Conservation (phyloP, 2,329 filamentous ascomycete species). For the Calonectria honghensis region DNA sequence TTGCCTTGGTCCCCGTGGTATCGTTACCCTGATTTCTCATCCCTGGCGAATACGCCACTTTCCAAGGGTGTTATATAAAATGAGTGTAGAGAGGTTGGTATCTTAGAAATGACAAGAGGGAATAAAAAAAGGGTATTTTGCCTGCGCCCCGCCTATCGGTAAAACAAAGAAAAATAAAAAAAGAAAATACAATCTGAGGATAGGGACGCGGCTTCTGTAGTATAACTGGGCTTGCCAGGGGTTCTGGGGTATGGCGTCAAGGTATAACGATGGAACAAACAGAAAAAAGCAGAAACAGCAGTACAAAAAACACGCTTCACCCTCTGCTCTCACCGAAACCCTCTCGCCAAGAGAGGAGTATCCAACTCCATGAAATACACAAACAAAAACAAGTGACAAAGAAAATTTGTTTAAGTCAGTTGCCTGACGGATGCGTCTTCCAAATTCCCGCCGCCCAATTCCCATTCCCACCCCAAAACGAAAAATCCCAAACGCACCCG, state of each 20-base stretch:
- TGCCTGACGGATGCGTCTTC: constrained; percentile 56
- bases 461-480: constrained; percentile 43
- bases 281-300: constrained; percentile 41
- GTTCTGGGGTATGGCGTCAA: constrained; percentile 36
- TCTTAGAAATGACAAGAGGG: constrained; percentile 36
- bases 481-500: constrained; percentile 44
- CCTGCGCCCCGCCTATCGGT: constrained; percentile 34
- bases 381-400: constrained; percentile 40
- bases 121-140: constrained; percentile 31
- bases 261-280: constrained; percentile 29
- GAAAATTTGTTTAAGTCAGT: constrained; percentile 46
- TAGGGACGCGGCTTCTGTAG: constrained; percentile 39
- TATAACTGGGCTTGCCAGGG: constrained; percentile 38
- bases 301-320: constrained; percentile 44
- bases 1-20: constrained; percentile 35
- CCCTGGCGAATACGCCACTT: constrained; percentile 31
- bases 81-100: constrained; percentile 41
- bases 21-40: constrained; percentile 33
- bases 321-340: constrained; percentile 40
- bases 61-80: constrained; percentile 43
- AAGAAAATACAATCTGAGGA: constrained; percentile 40
- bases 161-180: constrained; percentile 39
- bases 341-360: constrained; percentile 38
- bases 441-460: constrained; percentile 50
- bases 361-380: constrained; percentile 47